These are phyloP conservation scores for Papiliotrema flavescens DNA, from an alignment of 1,284 basidiomycete species.

Conservation along the genomic window DNA sequence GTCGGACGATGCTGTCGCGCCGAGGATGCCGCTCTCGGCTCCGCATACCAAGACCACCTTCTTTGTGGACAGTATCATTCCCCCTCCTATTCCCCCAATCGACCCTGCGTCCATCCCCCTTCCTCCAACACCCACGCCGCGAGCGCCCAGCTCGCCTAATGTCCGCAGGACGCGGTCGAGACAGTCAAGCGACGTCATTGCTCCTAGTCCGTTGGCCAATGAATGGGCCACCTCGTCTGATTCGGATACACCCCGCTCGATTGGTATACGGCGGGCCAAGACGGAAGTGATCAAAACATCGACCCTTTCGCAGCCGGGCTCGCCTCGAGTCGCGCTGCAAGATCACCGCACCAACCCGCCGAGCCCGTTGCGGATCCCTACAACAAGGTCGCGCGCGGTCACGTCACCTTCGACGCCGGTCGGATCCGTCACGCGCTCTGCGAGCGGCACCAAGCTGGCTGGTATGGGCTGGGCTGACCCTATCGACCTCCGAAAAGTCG, in stretches of 20 bases:
- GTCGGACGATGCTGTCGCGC: background rate
- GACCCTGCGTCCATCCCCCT: background rate
- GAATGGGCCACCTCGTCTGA: conserved; percentile 31
- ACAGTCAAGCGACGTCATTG: conserved; percentile 37
- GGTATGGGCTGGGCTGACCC: conserved; percentile 26
- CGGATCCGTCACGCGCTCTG: background rate
- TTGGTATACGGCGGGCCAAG: conserved; percentile 15
- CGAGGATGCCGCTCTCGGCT: conserved; percentile 21
- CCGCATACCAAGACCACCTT: conserved; percentile 40
- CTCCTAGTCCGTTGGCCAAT: conserved; percentile 41
- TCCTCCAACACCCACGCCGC: background rate
- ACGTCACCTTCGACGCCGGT: conserved; percentile 22
- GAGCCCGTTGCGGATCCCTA: background rate
- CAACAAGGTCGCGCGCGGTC: conserved; percentile 30
- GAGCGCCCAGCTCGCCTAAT: background rate
- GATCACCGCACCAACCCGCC: conserved; percentile 1
- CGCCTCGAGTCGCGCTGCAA: conserved; percentile 4
- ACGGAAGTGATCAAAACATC: conserved; percentile 21
- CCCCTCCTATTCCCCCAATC: background rate
- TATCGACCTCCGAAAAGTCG: conserved; percentile 24
- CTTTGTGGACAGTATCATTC: conserved; percentile 22
- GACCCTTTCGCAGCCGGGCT: background rate
- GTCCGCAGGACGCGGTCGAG: conserved; percentile 10
- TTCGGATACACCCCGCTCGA: conserved; percentile 8
- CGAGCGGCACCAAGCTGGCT: conserved; percentile 1